Conservation (phyloP, 1,139 yeast genomes). For the Hyphopichia khmerensis region DNA sequence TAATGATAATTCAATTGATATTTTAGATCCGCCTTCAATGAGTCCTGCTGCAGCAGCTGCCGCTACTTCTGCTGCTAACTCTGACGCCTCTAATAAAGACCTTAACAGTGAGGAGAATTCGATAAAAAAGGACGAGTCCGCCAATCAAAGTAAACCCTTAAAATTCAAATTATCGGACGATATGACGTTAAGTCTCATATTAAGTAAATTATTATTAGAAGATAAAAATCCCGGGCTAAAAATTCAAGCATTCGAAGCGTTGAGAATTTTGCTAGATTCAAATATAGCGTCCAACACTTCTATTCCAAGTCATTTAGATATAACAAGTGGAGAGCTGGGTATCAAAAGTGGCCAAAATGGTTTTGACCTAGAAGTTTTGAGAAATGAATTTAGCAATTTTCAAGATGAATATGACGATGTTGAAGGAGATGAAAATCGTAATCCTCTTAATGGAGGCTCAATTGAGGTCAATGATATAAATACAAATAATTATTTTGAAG, state of each 20-base stretch:
- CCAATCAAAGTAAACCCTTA: slow-evolving; percentile 17
- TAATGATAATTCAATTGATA: slow-evolving; percentile 36
- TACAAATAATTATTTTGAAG: slow-evolving; percentile 52
- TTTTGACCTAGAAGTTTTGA: slow-evolving; percentile 13
- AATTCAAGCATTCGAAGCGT: slow-evolving; percentile 81
- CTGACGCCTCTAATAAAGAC: slow-evolving; percentile 1
- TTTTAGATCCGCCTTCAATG: slow-evolving; percentile 28
- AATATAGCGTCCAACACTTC: slow-evolving; percentile 26
- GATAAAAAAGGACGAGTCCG: slow-evolving; percentile 17
- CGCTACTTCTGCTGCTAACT: too few species aligned
- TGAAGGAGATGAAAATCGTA: slow-evolving; percentile 8
- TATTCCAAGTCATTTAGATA: slow-evolving; percentile 2
- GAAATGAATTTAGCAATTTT: slow-evolving; percentile 9
- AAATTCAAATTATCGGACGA: slow-evolving; percentile 49
- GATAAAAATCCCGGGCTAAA: slow-evolving; percentile 73
- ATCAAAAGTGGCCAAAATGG: slow-evolving; percentile 6
- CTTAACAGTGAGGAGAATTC: slow-evolving; percentile 1
- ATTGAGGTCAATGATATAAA: slow-evolving; percentile 39
- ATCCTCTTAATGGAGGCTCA: background rate
- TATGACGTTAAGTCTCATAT: slow-evolving; percentile 58
- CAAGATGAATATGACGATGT: slow-evolving; percentile 2
- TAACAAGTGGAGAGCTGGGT: background rate
- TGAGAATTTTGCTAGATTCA: slow-evolving; percentile 70
- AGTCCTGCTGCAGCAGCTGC: slow-evolving; percentile 3
- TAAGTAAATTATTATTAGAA: slow-evolving; percentile 60